These are phyloP conservation scores for Dichomitus squalens DNA, from an alignment of 1,284 basidiomycete genomes.

Conservation along the genomic window DNA sequence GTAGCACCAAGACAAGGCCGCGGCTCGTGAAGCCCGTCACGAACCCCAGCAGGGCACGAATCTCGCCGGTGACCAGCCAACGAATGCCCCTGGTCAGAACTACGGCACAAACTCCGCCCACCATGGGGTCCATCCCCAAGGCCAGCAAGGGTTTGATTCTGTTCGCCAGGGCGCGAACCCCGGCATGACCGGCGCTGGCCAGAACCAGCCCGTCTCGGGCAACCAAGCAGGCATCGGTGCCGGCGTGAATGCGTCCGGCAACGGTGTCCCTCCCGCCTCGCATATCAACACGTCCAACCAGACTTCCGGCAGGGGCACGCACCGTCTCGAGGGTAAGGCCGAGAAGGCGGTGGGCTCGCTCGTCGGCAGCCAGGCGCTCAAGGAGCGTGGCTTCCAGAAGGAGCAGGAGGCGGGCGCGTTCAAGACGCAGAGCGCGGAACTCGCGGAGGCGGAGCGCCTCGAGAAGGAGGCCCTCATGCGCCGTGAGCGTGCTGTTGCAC, in stretches of 20 bases:
- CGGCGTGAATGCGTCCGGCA: neutral
- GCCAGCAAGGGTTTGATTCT: neutral
- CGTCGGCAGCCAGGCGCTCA: conserved; percentile 50
- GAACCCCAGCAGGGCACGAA: conserved; percentile 6
- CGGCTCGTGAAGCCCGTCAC: conserved; percentile 1
- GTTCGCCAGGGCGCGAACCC: neutral
- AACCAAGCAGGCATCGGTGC: neutral
- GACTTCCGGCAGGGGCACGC: conserved; percentile 22
- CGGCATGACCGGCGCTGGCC: conserved; percentile 1
- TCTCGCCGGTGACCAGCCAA: neutral
- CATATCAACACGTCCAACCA: conserved; percentile 23
- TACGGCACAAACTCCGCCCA: neutral
- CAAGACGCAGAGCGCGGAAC: conserved; percentile 49
- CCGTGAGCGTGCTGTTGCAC: conserved; percentile 54
- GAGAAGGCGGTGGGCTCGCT: conserved; percentile 50
- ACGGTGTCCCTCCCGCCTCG: conserved; percentile 21
- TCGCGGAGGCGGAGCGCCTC: conserved; percentile 56
- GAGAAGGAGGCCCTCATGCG: conserved; percentile 51
- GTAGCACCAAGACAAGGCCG: neutral
- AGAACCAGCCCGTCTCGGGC: conserved; percentile 3
- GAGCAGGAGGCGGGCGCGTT: conserved; percentile 53
- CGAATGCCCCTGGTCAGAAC: neutral
- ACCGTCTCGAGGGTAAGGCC: conserved; percentile 46
- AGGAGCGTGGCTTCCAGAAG: conserved; percentile 54
- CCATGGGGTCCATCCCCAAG: no score